These are phyloP conservation scores for Pichia sp. DNA, from an alignment of 1,139 yeast genomes.

Conservation along the genomic window DNA sequence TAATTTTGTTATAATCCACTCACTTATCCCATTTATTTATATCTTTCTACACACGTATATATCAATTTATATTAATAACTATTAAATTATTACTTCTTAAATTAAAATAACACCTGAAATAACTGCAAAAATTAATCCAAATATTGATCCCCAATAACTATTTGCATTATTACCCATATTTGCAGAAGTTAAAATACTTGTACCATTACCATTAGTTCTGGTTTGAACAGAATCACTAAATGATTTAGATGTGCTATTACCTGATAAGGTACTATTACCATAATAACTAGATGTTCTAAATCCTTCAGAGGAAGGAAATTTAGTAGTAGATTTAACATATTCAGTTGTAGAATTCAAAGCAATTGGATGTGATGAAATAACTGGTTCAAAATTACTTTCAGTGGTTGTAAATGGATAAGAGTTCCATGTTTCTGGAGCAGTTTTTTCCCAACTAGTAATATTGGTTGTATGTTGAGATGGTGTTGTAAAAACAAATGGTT, in stretches of 20 bases:
- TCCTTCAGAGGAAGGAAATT: background rate
- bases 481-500: constrained; percentile 3
- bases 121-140: constrained; percentile 11
- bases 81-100: background rate
- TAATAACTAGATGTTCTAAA: constrained; percentile 1
- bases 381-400: constrained; percentile 3
- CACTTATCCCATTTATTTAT: too few species aligned
- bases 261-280: constrained; percentile 1
- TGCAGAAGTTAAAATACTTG: constrained; percentile 1
- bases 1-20: background rate
- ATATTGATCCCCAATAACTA: constrained; percentile 8
- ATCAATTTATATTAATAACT: background rate
- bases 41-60: background rate
- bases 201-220: constrained; percentile 5
- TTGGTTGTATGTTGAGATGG: too few species aligned
- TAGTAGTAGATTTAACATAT: background rate
- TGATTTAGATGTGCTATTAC: background rate
- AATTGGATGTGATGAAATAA: background rate
- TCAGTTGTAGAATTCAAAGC: background rate
- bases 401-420: constrained; percentile 11
- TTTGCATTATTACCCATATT: constrained; percentile 3
- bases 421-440: constrained; percentile 11
- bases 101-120: constrained; percentile 11
- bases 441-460: too few species aligned
- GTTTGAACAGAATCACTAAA: constrained; percentile 5